Evolutionary conservation across 176 grass and related monocot genomes (phyloP).

Genomic region (Raddia distichophylla): DNA sequence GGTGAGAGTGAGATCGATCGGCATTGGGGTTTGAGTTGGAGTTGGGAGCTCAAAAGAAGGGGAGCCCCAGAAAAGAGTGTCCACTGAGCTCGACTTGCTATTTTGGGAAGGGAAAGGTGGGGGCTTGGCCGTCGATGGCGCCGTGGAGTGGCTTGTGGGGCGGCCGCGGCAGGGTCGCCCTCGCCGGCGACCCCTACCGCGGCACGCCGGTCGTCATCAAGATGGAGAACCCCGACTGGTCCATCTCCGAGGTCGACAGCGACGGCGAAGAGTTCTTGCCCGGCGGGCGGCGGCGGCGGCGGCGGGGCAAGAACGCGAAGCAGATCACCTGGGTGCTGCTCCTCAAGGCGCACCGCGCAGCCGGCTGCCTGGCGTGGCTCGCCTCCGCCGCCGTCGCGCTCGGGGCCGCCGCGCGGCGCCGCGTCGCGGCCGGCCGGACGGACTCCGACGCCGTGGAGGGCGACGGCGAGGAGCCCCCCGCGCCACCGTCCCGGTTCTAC

Average conservation of each 20-base stretch:
- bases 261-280: slow-evolving; percentile 38
- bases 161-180: slow-evolving; percentile 1
- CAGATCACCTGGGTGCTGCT: slow-evolving; percentile 96
- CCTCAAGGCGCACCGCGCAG: slow-evolving; percentile 85
- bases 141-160: slow-evolving; percentile 63
- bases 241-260: slow-evolving; percentile 63
- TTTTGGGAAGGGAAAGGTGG: slow-evolving; percentile 29
- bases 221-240: slow-evolving; percentile 96
- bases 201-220: slow-evolving; percentile 87
- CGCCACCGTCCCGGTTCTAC: slow-evolving; percentile 59
- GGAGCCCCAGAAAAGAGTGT: slow-evolving; percentile 24
- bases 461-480: slow-evolving; percentile 21
- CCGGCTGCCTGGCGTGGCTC: slow-evolving; percentile 69
- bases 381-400: slow-evolving; percentile 61
- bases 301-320: slow-evolving; percentile 68
- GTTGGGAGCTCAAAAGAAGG: slow-evolving; percentile 35
- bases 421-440: slow-evolving; percentile 50
- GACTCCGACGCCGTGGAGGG: slow-evolving; percentile 46
- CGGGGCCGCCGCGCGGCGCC: slow-evolving; percentile 54
- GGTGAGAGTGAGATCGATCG: background rate
- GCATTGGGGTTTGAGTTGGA: slow-evolving; percentile 9
- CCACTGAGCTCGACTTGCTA: slow-evolving; percentile 21
- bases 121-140: slow-evolving; percentile 47
- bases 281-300: background rate
- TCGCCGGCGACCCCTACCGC: slow-evolving; percentile 47